phyloP scores from a whole-genome alignment of 2,329 filamentous ascomycete genomes.

The Ilyonectria sp. region DNA sequence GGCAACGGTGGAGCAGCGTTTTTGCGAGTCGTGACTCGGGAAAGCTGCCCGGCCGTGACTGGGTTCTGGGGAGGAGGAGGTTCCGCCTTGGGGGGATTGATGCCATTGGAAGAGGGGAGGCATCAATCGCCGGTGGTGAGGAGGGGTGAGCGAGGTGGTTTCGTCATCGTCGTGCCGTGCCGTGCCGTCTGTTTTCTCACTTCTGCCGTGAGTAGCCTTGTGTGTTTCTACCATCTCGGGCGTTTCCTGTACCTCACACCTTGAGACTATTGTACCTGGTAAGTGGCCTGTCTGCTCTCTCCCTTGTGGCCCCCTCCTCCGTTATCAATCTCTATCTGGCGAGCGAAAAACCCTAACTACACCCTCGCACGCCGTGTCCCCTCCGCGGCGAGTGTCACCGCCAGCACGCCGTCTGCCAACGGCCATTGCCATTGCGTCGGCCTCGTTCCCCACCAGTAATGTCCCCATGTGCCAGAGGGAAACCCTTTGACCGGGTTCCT shows the following conservation, averaged over 20 bases:
- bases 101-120: neutral
- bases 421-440: neutral
- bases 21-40: neutral
- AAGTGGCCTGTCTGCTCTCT: neutral
- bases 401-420: neutral
- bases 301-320: neutral
- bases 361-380: neutral
- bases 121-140: neutral
- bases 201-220: neutral
- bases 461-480: neutral
- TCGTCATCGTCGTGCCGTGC: slow-evolving; percentile 1
- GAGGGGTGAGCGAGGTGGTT: neutral
- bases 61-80: neutral
- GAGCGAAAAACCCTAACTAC: neutral
- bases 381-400: neutral
- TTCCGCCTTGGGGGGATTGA: slow-evolving; percentile 1
- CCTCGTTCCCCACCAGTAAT: neutral
- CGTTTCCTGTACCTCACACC: neutral
- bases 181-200: neutral
- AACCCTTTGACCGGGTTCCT: neutral
- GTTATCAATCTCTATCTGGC: too few relatives aligned
- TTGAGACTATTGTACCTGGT: neutral
- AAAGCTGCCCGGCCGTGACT: neutral
- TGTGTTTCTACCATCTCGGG: neutral
- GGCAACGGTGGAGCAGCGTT: slow-evolving; percentile 13